Percentiles rank a stretch among this genome's conserved stretches.
Evolutionary conservation across 805 yeast species (phyloP).

Genomic region (Dipodascus albidus): DNA sequence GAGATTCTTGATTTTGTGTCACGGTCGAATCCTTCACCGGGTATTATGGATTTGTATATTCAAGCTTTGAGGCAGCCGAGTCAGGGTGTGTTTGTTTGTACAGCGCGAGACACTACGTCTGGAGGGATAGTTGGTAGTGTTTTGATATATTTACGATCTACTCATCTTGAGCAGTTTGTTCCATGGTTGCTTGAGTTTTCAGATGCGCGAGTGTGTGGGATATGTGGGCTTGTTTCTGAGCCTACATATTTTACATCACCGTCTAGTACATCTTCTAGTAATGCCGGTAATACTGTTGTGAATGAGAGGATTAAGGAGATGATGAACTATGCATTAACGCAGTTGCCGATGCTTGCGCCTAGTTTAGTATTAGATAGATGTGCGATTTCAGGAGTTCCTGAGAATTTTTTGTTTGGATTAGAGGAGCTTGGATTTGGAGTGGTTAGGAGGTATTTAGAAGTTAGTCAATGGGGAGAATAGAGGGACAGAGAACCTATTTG

Average conservation of each 20-base stretch:
- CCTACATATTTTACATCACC: constrained; percentile 10
- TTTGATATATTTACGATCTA: constrained; percentile 31
- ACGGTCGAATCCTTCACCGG: constrained; percentile 32
- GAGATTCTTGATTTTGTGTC: constrained; percentile 9
- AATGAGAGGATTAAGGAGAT: neutral
- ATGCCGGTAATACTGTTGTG: neutral
- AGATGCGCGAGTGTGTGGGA: constrained; percentile 33
- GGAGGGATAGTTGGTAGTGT: constrained; percentile 39
- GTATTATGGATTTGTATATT: constrained; percentile 22
- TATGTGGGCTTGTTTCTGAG: constrained; percentile 37
- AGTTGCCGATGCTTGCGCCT: neutral
- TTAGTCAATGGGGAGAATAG: neutral
- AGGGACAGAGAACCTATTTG: neutral
- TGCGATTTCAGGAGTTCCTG: constrained; percentile 2
- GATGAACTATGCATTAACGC: neutral
- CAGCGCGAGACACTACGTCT: constrained; percentile 34
- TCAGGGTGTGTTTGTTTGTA: neutral
- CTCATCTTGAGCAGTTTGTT: constrained; percentile 35
- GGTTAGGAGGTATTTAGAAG: neutral
- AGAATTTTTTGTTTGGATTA: neutral
- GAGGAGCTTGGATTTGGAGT: neutral
- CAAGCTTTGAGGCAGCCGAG: neutral
- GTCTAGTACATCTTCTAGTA: neutral
- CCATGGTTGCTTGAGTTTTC: constrained; percentile 39
- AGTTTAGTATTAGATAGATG: neutral